phyloP scores from a whole-genome alignment of 2,329 filamentous ascomycete genomes.

The Exophiala phaeomuriformis region DNA sequence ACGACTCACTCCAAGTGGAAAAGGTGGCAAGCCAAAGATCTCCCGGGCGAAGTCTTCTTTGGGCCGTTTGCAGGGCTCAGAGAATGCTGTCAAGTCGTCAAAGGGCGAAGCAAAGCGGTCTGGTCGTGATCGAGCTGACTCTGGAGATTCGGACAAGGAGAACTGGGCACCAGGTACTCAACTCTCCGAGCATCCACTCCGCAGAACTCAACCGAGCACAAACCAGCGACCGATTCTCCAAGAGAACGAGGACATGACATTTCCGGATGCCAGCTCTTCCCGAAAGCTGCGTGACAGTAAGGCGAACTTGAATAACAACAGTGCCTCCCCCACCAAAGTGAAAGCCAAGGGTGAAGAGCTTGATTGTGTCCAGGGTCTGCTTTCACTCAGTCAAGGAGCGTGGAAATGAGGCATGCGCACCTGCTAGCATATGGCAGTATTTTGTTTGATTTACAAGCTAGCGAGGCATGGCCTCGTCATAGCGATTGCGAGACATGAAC shows the following conservation, averaged over 20 bases:
- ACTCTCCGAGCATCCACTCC: constrained; percentile 44
- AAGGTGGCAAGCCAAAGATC: constrained; percentile 53
- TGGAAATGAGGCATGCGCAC: constrained; percentile 54
- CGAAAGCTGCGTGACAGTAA: constrained; percentile 1
- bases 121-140: constrained; percentile 42
- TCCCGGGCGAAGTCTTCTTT: constrained; percentile 55
- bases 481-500: not conserved
- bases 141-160: constrained; percentile 85
- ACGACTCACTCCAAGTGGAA: constrained; percentile 40
- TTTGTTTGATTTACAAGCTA: constrained; percentile 1
- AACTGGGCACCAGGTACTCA: constrained; percentile 62
- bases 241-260: constrained; percentile 35
- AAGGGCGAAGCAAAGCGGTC: constrained; percentile 28
- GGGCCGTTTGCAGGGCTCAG: constrained; percentile 50
- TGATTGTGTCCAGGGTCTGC: constrained; percentile 79
- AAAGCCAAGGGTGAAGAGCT: constrained; percentile 64
- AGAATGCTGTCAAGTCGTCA: constrained; percentile 27
- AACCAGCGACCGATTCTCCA: constrained; percentile 39
- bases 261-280: constrained; percentile 13
- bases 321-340: constrained; percentile 35
- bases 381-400: constrained; percentile 86
- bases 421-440: not conserved
- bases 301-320: not conserved
- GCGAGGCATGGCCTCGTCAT: not conserved
- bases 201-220: constrained; percentile 40